Base-by-base conservation (phyloP, 2,329 filamentous ascomycete species). In the Neopestalotiopsis sp. region DNA sequence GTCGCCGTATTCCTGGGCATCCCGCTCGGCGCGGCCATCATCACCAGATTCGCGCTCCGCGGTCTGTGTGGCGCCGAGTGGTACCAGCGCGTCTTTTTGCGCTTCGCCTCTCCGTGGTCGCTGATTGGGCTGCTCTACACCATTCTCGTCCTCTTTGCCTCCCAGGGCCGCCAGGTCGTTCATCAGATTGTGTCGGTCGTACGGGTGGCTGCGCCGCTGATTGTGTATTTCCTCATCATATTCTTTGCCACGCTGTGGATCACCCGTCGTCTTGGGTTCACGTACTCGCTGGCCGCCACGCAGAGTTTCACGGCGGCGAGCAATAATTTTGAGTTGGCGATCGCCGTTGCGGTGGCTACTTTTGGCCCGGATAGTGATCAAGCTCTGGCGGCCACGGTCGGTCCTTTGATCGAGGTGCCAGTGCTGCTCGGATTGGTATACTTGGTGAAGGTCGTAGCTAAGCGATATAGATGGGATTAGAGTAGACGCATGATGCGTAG, bases 281-380 rank as follows among this genome's bases (percentile, higher is more conserved):
- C 89, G 0, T 97, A 97, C 77, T 85, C 86, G 45, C 78, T 94
- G 0, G 86, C 88, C 1, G 86, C 87, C 12, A 95, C 94, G 1
- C 94, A 97, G 80, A 94, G 92, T 76, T 96, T 97, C 75, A 97
- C 93, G 0, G 95, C 94, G 0, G 92, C 93, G 1, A 97, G 94
- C 78, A 97, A 97, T 77, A 97, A 97, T 77, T 97, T 97, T 75
- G 94, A 97, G 82, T 83, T 97, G 30, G 94, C 94, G 0, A 97
- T 97, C 80, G 94, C 94, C 0, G 94, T 97, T 0, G 93, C 93
- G 0, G 90, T 97, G 3, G 92, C 94, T 0, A 91, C 91, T 0
- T 97, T 92, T 80, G 94, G 94, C 0, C 86, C 91, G 0, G 83
- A 92, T 56, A 95, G 92, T 74, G 90, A 94, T 64, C 90, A 97